Evolutionary conservation across 2,329 filamentous ascomycete genomes (phyloP).

Genomic region (Pseudonectria foliicola): DNA sequence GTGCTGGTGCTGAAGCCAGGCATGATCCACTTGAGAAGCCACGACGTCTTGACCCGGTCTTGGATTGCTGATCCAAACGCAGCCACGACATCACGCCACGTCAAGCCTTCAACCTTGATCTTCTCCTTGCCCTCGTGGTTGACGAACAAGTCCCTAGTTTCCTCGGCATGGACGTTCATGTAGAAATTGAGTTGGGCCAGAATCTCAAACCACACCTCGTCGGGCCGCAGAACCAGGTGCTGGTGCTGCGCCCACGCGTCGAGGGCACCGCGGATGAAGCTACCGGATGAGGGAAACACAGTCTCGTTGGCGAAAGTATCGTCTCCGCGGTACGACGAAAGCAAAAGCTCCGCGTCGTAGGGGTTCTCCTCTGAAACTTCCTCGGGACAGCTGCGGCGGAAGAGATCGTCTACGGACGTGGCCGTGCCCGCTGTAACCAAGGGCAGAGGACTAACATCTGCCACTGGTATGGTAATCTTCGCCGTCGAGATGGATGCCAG

Average conservation of each 20-base stretch:
- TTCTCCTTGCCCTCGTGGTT: conserved; percentile 35
- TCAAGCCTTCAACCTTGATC: conserved; percentile 24
- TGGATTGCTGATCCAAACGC: conserved; percentile 35
- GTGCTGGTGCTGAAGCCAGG: conserved; percentile 37
- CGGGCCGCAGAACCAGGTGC: conserved; percentile 42
- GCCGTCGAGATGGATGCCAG: conserved; percentile 11
- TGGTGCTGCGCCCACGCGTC: conserved; percentile 44
- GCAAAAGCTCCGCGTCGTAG: conserved; percentile 19
- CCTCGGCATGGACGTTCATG: conserved; percentile 40
- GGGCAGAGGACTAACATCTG: conserved; percentile 21
- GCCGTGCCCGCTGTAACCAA: conserved; percentile 15
- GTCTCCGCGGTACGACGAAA: conserved; percentile 20
- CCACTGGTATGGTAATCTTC: conserved; percentile 20
- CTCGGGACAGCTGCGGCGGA: conserved; percentile 27
- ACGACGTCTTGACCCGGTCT: conserved; percentile 30
- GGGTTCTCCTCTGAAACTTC: conserved; percentile 17
- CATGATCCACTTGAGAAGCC: conserved; percentile 35
- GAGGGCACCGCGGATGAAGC: conserved; percentile 38
- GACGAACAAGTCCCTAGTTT: conserved; percentile 39
- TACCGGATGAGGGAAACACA: conserved; percentile 27
- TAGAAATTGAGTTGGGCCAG: conserved; percentile 45
- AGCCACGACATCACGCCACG: conserved; percentile 20
- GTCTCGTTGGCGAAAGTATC: conserved; percentile 8
- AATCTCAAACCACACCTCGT: conserved; percentile 50
- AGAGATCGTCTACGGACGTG: conserved; percentile 23